These are phyloP conservation scores for Immersiella caudata DNA, from an alignment of 495 filamentous ascomycete genomes.

Conservation along the genomic window DNA sequence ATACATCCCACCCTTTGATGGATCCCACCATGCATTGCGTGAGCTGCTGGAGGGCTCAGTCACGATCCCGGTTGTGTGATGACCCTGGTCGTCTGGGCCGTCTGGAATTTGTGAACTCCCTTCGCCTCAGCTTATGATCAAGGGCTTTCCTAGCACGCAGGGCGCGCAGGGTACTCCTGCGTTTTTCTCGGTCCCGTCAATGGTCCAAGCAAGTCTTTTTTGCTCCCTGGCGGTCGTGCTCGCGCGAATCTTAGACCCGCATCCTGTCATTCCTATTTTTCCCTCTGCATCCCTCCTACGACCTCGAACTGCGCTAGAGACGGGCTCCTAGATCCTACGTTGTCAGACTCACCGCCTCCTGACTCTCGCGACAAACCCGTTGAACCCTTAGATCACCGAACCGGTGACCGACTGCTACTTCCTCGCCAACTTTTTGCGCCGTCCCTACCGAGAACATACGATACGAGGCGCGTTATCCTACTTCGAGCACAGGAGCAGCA, in stretches of 20 bases:
- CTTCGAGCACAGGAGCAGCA: not conserved
- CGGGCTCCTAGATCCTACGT: conserved; percentile 10
- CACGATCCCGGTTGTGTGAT: conserved; percentile 7
- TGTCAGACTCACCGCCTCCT: not conserved
- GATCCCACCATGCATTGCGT: conserved; percentile 12
- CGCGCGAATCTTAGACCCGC: conserved; percentile 16
- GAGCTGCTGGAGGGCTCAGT: conserved; percentile 1
- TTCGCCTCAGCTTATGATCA: conserved; percentile 15
- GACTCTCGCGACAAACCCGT: not conserved
- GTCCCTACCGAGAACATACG: not conserved
- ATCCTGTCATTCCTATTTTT: conserved; percentile 16
- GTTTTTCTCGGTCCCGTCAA: conserved; percentile 2
- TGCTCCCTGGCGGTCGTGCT: not conserved
- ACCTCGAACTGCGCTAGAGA: conserved; percentile 1
- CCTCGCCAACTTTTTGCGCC: not conserved
- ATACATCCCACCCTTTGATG: not conserved
- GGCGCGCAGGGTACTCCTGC: conserved; percentile 6
- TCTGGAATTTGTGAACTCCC: not conserved
- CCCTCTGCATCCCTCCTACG: conserved; percentile 10
- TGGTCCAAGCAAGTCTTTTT: not conserved
- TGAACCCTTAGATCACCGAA: not conserved
- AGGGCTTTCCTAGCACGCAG: conserved; percentile 9
- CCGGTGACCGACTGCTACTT: not conserved
- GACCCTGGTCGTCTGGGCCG: conserved; percentile 6
- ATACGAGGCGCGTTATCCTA: not conserved